These are phyloP conservation scores for Macrophomina pseudophaseolina DNA, from an alignment of 2,329 filamentous ascomycete species.

Conservation along the genomic window DNA sequence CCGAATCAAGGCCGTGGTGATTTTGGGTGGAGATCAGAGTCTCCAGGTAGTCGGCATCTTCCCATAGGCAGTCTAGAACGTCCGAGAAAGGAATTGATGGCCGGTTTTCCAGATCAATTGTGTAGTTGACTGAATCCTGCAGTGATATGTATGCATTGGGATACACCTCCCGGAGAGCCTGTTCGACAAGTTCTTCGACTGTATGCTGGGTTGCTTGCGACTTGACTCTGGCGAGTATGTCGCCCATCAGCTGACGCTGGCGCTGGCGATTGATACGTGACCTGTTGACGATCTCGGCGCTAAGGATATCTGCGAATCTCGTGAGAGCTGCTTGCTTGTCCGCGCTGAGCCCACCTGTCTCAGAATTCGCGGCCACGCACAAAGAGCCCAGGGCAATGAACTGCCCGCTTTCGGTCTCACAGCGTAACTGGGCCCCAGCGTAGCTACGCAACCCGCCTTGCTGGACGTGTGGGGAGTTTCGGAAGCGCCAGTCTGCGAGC, in stretches of 20 bases:
- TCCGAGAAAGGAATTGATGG: constrained; percentile 36
- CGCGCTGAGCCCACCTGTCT: constrained; percentile 37
- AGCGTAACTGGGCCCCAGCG: constrained; percentile 48
- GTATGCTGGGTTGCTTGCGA: constrained; percentile 31
- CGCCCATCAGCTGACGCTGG: constrained; percentile 46
- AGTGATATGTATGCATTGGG: constrained; percentile 41
- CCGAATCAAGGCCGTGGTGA: constrained; percentile 36
- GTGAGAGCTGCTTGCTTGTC: constrained; percentile 41
- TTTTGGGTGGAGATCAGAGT: constrained; percentile 46
- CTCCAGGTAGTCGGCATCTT: constrained; percentile 50
- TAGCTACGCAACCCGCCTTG: constrained; percentile 49
- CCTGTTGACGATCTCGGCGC: constrained; percentile 49
- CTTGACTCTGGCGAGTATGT: constrained; percentile 35
- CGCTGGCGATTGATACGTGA: constrained; percentile 46
- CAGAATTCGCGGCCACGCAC: constrained; percentile 49
- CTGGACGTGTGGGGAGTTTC: constrained; percentile 48
- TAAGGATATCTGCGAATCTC: constrained; percentile 48
- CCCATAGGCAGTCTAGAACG: constrained; percentile 51
- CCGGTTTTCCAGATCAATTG: constrained; percentile 36
- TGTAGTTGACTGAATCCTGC: constrained; percentile 32
- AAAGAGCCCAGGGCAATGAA: constrained; percentile 50
- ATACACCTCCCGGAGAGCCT: constrained; percentile 41
- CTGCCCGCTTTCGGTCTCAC: constrained; percentile 48
- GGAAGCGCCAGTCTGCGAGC: constrained; percentile 53
- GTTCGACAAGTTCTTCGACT: constrained; percentile 36